Evolutionary conservation across 176 grass and related monocot species (phyloP).

Genomic region (Musa troglodytarum): DNA sequence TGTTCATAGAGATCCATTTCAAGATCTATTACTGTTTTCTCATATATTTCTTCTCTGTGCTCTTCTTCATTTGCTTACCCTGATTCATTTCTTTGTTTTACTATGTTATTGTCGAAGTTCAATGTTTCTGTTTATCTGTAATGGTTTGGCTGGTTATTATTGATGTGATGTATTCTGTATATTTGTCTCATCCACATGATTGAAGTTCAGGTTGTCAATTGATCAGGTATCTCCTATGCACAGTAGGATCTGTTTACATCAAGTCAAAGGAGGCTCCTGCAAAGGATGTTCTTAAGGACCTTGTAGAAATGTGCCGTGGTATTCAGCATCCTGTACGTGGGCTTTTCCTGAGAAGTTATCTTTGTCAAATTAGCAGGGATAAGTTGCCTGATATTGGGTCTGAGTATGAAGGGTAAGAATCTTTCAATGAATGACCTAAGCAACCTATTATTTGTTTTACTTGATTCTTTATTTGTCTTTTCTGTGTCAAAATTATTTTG

Average conservation of each 20-base stretch:
- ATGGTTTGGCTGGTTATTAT: not conserved
- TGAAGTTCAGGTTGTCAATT: conserved; percentile 35
- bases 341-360: conserved; percentile 99
- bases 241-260: conserved; percentile 92
- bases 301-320: conserved; percentile 93
- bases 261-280: conserved; percentile 95
- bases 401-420: conserved; percentile 81
- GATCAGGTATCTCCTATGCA: conserved; percentile 90
- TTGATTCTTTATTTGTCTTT: not conserved
- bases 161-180: not conserved
- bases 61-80: not conserved
- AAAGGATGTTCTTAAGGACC: conserved; percentile 97
- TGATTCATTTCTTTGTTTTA: not conserved
- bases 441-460: not conserved
- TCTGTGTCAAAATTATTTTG: not conserved
- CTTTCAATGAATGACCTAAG: not conserved
- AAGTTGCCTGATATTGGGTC: conserved; percentile 91
- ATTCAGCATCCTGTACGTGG: conserved; percentile 91
- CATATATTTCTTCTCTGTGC: not conserved
- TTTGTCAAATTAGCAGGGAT: conserved; percentile 90
- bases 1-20: not conserved
- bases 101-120: not conserved
- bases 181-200: not conserved
- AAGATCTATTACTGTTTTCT: not conserved
- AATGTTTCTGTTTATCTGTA: not conserved